Evolutionary conservation across 2,329 filamentous ascomycete species (phyloP).

Genomic region (Fusarium avenaceum): DNA sequence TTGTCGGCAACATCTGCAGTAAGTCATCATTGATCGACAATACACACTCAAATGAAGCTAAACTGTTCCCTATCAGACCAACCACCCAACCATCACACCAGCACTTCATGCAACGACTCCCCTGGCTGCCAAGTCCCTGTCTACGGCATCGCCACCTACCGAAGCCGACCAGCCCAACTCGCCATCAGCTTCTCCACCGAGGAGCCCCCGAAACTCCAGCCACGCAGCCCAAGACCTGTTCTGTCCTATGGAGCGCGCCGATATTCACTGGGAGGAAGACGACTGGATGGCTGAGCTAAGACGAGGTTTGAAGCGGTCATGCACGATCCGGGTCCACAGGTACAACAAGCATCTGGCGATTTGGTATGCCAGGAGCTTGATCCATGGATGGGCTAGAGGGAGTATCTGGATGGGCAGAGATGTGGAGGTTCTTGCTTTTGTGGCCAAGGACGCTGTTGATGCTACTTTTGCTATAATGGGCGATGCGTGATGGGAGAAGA

Average conservation of each 20-base stretch:
- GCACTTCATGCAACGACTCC: slow-evolving; percentile 34
- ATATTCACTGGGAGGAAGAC: slow-evolving; percentile 45
- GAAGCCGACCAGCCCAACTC: slow-evolving; percentile 48
- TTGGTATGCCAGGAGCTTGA: slow-evolving; percentile 48
- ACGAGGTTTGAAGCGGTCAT: slow-evolving; percentile 38
- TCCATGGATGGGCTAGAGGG: slow-evolving; percentile 47
- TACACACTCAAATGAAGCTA: background rate
- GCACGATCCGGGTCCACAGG: slow-evolving; percentile 47
- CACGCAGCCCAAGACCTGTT: slow-evolving; percentile 34
- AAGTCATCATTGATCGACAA: background rate
- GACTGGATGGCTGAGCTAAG: slow-evolving; percentile 45
- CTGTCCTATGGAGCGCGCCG: slow-evolving; percentile 47
- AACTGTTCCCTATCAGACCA: slow-evolving; percentile 25
- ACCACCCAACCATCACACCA: slow-evolving; percentile 30
- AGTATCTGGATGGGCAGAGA: slow-evolving; percentile 46
- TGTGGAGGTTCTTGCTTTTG: slow-evolving; percentile 40
- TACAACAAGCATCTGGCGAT: slow-evolving; percentile 53
- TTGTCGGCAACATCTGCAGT: slow-evolving; percentile 51
- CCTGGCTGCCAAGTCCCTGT: slow-evolving; percentile 39
- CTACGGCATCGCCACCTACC: slow-evolving; percentile 48
- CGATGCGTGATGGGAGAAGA: slow-evolving; percentile 2
- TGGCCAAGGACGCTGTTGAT: slow-evolving; percentile 40
- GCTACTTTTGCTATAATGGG: slow-evolving; percentile 44
- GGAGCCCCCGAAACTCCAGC: slow-evolving; percentile 21
- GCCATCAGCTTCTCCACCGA: slow-evolving; percentile 48